Percentiles rank a stretch among this genome's conserved stretches.
Evolutionary conservation across 2,329 filamentous ascomycete species (phyloP).

Genomic region (Dothistroma pini): DNA sequence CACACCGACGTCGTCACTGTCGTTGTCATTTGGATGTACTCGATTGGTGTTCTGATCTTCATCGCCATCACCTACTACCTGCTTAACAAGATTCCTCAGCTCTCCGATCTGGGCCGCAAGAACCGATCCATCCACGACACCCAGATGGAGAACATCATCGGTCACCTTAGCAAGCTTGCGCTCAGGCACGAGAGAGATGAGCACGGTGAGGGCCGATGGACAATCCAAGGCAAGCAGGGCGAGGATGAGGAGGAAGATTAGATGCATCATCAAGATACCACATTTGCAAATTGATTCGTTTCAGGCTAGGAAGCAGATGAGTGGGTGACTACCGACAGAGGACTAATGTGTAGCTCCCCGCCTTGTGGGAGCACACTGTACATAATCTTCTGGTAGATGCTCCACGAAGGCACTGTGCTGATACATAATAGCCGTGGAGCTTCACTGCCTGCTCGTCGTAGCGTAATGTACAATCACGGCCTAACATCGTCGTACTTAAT

Average conservation of each 20-base stretch:
- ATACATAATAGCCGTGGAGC: conserved; percentile 1
- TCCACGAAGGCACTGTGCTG: conserved; percentile 12
- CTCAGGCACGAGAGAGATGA: conserved; percentile 56
- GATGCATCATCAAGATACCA: conserved; percentile 28
- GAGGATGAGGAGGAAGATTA: conserved; percentile 50
- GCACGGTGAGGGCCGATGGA: conserved; percentile 42
- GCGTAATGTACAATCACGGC: conserved; percentile 2
- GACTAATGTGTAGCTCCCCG: conserved; percentile 17
- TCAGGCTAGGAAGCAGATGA: conserved; percentile 20
- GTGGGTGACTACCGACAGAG: conserved; percentile 24
- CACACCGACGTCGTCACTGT: conserved; percentile 62
- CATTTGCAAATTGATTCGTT: conserved; percentile 20
- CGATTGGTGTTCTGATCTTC: conserved; percentile 63
- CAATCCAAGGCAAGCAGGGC: conserved; percentile 42
- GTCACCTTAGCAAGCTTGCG: conserved; percentile 61
- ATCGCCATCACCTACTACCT: conserved; percentile 63
- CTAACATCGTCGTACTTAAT: not conserved
- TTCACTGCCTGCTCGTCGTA: not conserved
- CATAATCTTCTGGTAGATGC: conserved; percentile 20
- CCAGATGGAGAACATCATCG: conserved; percentile 63
- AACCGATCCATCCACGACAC: conserved; percentile 60
- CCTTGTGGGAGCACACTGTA: conserved; percentile 18
- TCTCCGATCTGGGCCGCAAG: conserved; percentile 62
- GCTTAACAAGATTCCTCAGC: conserved; percentile 56
- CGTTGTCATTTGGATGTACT: conserved; percentile 63